A percentile compares a stretch with the other conserved stretches of the same genome.
These are phyloP conservation scores for Phytophthora multivora DNA, from an alignment of 352 stramenopile species.

Conservation along the genomic window DNA sequence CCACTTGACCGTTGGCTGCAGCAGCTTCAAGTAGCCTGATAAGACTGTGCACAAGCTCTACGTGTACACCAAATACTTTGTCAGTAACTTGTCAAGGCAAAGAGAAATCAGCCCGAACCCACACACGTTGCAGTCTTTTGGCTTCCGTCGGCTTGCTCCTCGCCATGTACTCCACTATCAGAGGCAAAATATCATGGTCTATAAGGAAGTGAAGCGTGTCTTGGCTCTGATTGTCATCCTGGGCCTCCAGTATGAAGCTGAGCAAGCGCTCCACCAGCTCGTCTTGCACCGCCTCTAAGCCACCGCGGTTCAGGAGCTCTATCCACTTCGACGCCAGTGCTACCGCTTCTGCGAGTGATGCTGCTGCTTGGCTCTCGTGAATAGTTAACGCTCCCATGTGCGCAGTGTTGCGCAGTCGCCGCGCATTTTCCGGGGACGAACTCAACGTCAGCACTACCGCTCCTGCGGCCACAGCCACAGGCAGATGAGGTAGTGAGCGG, in stretches of 20 bases:
- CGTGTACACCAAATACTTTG: conserved; percentile 3
- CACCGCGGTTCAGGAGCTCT: conserved; percentile 16
- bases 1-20: conserved; percentile 12
- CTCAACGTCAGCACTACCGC: conserved; percentile 20
- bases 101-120: neutral
- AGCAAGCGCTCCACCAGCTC: conserved; percentile 29
- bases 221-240: conserved; percentile 15
- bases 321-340: conserved; percentile 9
- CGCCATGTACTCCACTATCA: conserved; percentile 47
- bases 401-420: conserved; percentile 28
- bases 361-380: conserved; percentile 21
- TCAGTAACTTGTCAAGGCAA: neutral
- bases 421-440: conserved; percentile 6
- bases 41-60: conserved; percentile 38
- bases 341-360: conserved; percentile 11
- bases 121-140: conserved; percentile 41
- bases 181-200: conserved; percentile 24
- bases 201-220: conserved; percentile 40
- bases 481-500: conserved; percentile 20
- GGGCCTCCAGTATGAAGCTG: conserved; percentile 22
- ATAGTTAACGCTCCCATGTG: conserved; percentile 36
- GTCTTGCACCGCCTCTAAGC: conserved; percentile 22
- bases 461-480: conserved; percentile 17
- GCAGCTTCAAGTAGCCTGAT: conserved; percentile 33
- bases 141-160: conserved; percentile 37